A percentile compares a stretch with the other conserved stretches of the same genome.
Conservation (phyloP, 1,139 yeast species). For the Pichia sp. region DNA sequence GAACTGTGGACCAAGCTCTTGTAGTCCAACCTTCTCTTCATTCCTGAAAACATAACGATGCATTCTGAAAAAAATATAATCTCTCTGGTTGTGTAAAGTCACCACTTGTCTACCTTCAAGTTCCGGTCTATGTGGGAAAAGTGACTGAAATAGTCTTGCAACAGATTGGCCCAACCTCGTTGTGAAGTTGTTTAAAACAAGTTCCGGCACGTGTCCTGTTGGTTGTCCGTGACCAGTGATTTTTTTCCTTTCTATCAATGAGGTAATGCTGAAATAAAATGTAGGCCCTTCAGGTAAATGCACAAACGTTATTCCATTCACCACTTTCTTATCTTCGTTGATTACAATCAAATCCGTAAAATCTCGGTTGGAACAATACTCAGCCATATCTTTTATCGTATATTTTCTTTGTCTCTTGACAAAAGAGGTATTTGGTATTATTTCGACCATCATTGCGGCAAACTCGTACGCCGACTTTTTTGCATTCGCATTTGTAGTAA, state of each 20-base stretch:
- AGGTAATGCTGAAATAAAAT: conserved; percentile 81
- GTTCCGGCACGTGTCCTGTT: conserved; percentile 86
- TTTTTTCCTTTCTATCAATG: conserved; percentile 65
- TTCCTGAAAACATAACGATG: conserved; percentile 87
- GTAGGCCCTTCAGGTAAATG: conserved; percentile 96
- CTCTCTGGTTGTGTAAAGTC: conserved; percentile 93
- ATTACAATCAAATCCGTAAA: conserved; percentile 84
- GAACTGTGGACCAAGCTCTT: conserved; percentile 95
- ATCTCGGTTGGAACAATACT: conserved; percentile 72
- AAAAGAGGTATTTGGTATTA: conserved; percentile 80
- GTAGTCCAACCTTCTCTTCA: conserved; percentile 89
- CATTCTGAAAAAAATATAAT: conserved; percentile 88
- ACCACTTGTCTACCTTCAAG: conserved; percentile 93
- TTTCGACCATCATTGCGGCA: conserved; percentile 79
- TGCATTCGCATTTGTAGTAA: conserved; percentile 87
- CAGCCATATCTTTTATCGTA: conserved; percentile 80
- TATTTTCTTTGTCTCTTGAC: conserved; percentile 83
- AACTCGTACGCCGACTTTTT: conserved; percentile 84
- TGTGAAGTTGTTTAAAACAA: conserved; percentile 83
- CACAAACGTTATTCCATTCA: conserved; percentile 86
- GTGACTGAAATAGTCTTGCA: conserved; percentile 83
- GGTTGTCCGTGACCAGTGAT: conserved; percentile 88
- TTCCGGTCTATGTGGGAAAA: conserved; percentile 91
- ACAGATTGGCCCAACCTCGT: conserved; percentile 91
- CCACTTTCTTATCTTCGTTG: conserved; percentile 89